These are phyloP conservation scores for Penicillium sp. DNA, from an alignment of 2,329 filamentous ascomycete genomes.

Conservation along the genomic window DNA sequence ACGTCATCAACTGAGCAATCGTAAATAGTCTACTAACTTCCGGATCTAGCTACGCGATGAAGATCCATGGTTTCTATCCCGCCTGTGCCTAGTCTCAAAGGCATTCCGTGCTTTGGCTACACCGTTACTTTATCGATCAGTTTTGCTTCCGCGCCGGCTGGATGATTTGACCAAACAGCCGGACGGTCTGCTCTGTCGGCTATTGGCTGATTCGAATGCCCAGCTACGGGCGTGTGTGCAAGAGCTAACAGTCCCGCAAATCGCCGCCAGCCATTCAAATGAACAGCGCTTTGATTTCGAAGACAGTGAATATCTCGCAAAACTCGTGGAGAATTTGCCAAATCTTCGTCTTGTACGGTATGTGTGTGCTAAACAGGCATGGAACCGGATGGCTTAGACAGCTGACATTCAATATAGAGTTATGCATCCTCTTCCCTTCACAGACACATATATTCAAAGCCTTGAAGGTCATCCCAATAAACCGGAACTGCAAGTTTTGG, in stretches of 20 bases:
- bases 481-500: neutral
- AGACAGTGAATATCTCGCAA: neutral
- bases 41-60: neutral
- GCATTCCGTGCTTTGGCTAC: neutral
- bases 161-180: neutral
- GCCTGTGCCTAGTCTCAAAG: neutral
- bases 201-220: neutral
- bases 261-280: neutral
- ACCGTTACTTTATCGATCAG: neutral
- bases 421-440: neutral
- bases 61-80: neutral
- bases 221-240: neutral
- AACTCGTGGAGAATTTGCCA: neutral
- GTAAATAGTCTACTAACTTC: neutral
- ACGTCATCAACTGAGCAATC: neutral
- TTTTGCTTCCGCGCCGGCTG: neutral
- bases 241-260: neutral
- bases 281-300: neutral
- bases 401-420: neutral
- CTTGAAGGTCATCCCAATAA: neutral
- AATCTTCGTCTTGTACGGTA: conserved; percentile 3
- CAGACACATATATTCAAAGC: neutral
- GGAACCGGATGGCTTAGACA: neutral
- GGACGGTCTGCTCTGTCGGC: neutral
- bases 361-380: neutral